Evolutionary conservation across 164 flowering plant genomes (phyloP).

Genomic region (Vitis vinifera): ASM3070453v1 NC_081807.1:17251501-17252000

Average conservation of each 20-base stretch:
- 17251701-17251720: constrained; percentile 89
- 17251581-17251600: constrained; percentile 95
- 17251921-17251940: constrained; percentile 97
- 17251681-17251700: constrained; percentile 81
- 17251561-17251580: constrained; percentile 93
- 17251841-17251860: constrained; percentile 84
- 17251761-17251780: constrained; percentile 97
- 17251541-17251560: constrained; percentile 90
- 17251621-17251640: constrained; percentile 84
- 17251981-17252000: no score
- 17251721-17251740: constrained; percentile 95
- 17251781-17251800: constrained; percentile 87
- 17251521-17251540: constrained; percentile 93
- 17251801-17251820: constrained; percentile 95
- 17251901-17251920: constrained; percentile 97
- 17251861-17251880: constrained; percentile 93
- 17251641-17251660: constrained; percentile 89
- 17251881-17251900: constrained; percentile 92
- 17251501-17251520: constrained; percentile 82
- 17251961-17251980: constrained; percentile 95
- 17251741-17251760: constrained; percentile 96
- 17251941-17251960: constrained; percentile 99
- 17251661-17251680: constrained; percentile 81
- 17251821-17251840: constrained; percentile 90
- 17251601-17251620: constrained; percentile 82